phyloP scores from a whole-genome alignment of 352 stramenopile species.

The Pythium grandisporangium region DNA sequence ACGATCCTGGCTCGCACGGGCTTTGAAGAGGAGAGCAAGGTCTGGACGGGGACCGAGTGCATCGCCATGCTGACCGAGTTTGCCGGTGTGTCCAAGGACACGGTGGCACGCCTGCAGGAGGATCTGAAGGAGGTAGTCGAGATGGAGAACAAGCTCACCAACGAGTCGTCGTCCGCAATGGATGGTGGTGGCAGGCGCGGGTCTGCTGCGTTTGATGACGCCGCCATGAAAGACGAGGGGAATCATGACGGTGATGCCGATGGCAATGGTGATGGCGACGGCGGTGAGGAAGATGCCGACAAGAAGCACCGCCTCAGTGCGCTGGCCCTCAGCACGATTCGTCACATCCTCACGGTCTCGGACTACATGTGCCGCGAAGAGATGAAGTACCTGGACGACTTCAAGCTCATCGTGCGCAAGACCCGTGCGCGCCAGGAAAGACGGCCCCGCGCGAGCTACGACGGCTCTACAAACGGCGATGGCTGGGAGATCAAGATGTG shows the following conservation, averaged over 20 bases:
- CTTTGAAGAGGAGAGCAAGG: conserved; percentile 67
- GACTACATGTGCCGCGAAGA: conserved; percentile 79
- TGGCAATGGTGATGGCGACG: no score
- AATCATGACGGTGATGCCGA: no score
- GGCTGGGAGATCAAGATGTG: conserved; percentile 68
- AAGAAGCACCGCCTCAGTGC: conserved; percentile 28
- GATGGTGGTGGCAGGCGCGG: no score
- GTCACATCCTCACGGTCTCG: conserved; percentile 52
- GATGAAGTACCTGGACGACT: conserved; percentile 77
- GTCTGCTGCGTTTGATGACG: no score
- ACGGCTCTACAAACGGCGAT: background rate
- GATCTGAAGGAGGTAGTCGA: conserved; percentile 37
- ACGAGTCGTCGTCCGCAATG: no score
- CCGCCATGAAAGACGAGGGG: conserved; percentile 1
- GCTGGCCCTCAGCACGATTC: conserved; percentile 43
- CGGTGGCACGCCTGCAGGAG: conserved; percentile 25
- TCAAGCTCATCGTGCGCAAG: conserved; percentile 58
- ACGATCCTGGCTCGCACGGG: conserved; percentile 39
- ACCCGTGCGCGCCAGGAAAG: conserved; percentile 11
- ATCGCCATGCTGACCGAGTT: conserved; percentile 70
- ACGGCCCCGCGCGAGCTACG: background rate
- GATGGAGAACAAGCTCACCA: conserved; percentile 37
- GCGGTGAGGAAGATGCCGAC: conserved; percentile 12
- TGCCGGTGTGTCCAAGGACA: conserved; percentile 35
- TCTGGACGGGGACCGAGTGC: conserved; percentile 50